phyloP scores from a whole-genome alignment of 106 monocot species.

The Vanilla planifolia region DNA sequence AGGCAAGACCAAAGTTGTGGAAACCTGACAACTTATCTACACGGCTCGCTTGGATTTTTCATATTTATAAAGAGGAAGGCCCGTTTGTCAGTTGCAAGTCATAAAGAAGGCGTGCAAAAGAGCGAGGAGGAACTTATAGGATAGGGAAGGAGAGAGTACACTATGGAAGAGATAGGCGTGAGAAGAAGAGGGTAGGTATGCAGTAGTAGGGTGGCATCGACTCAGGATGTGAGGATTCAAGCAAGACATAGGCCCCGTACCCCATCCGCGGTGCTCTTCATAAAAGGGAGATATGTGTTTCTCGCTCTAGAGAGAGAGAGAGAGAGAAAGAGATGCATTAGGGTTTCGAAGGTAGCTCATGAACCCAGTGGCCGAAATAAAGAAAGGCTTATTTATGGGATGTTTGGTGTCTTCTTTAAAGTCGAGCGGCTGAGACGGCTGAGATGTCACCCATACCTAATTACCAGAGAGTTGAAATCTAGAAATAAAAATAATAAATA shows the following conservation, averaged over 20 bases:
- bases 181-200: slow-evolving; percentile 3
- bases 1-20: too few species aligned
- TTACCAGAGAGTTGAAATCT: too few species aligned
- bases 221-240: neutral
- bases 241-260: slow-evolving; percentile 9
- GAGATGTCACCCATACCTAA: neutral
- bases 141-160: neutral
- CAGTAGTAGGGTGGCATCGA: slow-evolving; percentile 9
- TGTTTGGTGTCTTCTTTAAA: neutral
- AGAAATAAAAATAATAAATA: too few species aligned
- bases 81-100: too few species aligned
- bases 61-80: too few species aligned
- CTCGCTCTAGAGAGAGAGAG: neutral
- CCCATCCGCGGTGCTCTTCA: neutral
- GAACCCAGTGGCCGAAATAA: neutral
- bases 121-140: neutral
- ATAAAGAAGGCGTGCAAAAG: too few species aligned
- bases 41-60: too few species aligned
- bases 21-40: too few species aligned
- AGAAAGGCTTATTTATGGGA: neutral
- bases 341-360: neutral
- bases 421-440: neutral
- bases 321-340: neutral
- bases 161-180: neutral
- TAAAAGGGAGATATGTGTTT: neutral